Base-by-base conservation (phyloP, 2,329 filamentous ascomycete genomes). In the Colletotrichum simmondsii region DNA sequence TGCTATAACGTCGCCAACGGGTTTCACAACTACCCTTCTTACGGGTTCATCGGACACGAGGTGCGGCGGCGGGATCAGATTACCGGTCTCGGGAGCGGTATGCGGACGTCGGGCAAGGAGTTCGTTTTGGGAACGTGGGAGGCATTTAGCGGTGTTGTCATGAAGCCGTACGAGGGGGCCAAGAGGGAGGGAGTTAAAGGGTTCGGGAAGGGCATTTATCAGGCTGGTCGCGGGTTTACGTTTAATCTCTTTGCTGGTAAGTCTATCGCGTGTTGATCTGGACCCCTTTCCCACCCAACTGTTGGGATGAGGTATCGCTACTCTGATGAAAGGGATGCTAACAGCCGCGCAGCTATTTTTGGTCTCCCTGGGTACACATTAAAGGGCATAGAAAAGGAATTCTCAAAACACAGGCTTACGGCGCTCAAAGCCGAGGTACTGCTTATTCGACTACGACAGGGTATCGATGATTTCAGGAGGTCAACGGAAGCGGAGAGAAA, bases 11-110 rank as follows among this genome's bases (percentile, higher is more conserved):
- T 94, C 46, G 90, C 92, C 1, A 92, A 92, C 78, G 93, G 93
- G 0, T 94, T 94, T 75, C 93, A 93, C 78, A 94, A 95, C 76
- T 91, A 89, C 2, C 92, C 93, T 0, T 91, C 90, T 61, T 84
- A 94, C 3, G 93, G 78, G 6, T 77, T 93, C 75, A 89, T 90
- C 12, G 92, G 92, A 75, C 86, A 90, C 4, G 91, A 88, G 24
- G 92, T 94, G 0, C 85, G 91, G 7, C 89, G 89, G 57, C 84
- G 88, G 3, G 90, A 92, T 30, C 90, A 90, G 70, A 90, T 95
- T n/a, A 92, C 91, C 0, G 92, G 91, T 26, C 81, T 94, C 53
- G 87, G 89, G 57, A 92, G 77, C 26, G 80, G 80, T 1, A 85
- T 94, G 6, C 87, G 85, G 63, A 91, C 90, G 52, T 92, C 92